Percentiles rank a stretch among this genome's conserved stretches.
Evolutionary conservation across 768 basidiomycete genomes (phyloP).

Genomic region (Rhizopogon sp.): DNA sequence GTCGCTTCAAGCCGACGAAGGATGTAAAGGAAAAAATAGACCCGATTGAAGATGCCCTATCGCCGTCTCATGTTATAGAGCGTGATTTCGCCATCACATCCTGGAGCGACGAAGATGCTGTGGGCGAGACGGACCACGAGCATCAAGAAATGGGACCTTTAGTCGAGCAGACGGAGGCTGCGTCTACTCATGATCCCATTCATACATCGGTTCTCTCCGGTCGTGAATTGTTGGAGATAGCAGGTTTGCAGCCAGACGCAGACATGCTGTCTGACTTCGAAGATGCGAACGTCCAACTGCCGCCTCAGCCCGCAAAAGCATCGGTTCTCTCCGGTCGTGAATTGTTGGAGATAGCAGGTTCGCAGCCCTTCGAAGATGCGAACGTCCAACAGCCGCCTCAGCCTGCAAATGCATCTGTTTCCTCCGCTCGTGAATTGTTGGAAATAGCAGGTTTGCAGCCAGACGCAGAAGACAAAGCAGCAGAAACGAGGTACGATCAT

Average conservation of each 20-base stretch:
- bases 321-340: conserved; percentile 36
- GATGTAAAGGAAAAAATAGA: conserved; percentile 14
- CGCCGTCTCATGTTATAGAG: not conserved
- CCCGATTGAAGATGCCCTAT: conserved; percentile 12
- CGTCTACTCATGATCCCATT: not conserved
- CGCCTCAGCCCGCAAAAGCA: too few species aligned
- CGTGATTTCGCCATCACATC: conserved; percentile 8
- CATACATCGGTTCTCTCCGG: conserved; percentile 27
- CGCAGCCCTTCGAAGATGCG: conserved; percentile 49
- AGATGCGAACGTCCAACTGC: conserved; percentile 29
- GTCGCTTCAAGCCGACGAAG: conserved; percentile 26
- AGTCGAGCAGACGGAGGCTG: not conserved
- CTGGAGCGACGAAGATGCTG: conserved; percentile 16
- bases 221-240: conserved; percentile 44
- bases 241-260: conserved; percentile 38
- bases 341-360: conserved; percentile 47
- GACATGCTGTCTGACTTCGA: conserved; percentile 54
- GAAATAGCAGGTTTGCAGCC: conserved; percentile 43
- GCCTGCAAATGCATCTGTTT: conserved; percentile 10
- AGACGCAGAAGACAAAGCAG: conserved; percentile 22
- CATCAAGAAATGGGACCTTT: conserved; percentile 3
- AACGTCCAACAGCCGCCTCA: not conserved
- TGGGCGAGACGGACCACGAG: conserved; percentile 3
- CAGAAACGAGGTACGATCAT: conserved; percentile 20
- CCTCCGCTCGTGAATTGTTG: conserved; percentile 42